These are phyloP conservation scores for Geranium incanum DNA, from an alignment of 441 rosid genomes.

Conservation along the genomic window DNA sequence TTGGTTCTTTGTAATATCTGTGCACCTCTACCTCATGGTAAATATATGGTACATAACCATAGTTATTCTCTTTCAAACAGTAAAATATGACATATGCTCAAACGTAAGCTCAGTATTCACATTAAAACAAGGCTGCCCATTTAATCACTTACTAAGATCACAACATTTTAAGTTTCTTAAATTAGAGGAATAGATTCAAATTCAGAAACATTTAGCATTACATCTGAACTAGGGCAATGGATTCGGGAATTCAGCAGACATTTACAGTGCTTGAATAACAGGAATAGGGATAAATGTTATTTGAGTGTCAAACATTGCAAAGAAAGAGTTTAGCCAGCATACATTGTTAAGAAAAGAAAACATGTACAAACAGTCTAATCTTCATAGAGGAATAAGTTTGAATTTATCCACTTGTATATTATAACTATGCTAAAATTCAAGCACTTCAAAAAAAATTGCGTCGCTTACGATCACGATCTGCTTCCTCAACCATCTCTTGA, in stretches of 20 bases:
- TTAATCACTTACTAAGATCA: not conserved
- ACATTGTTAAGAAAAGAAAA: not conserved
- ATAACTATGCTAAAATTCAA: not conserved
- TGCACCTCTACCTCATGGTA: not conserved
- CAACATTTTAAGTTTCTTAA: not conserved
- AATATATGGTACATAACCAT: not conserved
- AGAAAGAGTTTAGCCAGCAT: not conserved
- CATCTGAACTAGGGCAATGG: not conserved
- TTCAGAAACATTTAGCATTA: not conserved
- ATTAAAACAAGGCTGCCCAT: not conserved
- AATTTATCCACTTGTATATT: not conserved
- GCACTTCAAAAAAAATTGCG: not conserved
- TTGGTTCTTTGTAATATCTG: not conserved
- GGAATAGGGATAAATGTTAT: not conserved
- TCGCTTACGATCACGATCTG: conserved; percentile 73
- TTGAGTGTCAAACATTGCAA: not conserved
- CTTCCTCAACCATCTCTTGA: conserved; percentile 82
- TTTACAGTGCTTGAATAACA: not conserved
- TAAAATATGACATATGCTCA: not conserved
- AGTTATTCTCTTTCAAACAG: not conserved
- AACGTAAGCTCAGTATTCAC: not conserved
- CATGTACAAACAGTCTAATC: not conserved
- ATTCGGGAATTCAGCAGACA: not conserved
- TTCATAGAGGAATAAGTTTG: not conserved
- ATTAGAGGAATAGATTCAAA: not conserved